Percentiles rank a stretch among this genome's conserved stretches.
phyloP scores from a whole-genome alignment of 495 filamentous ascomycete genomes.

The Aspergillus kassunensis region DNA sequence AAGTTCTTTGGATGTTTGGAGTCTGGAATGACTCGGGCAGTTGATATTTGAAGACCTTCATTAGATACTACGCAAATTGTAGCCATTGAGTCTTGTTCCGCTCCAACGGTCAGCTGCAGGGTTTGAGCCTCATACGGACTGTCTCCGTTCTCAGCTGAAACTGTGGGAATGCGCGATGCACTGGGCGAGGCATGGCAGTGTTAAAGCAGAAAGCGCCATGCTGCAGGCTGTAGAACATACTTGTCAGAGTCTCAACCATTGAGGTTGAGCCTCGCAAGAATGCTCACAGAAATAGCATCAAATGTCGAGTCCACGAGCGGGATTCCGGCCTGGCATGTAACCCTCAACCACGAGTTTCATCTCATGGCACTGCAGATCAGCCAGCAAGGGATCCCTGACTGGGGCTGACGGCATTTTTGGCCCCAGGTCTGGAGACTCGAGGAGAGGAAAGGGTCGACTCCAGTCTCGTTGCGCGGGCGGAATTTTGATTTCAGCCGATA shows the following conservation, averaged over 20 bases:
- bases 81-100: no score
- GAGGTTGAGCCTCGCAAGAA: background rate
- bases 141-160: conserved; percentile 2
- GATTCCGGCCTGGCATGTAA: conserved; percentile 5
- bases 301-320: conserved; percentile 3
- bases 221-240: background rate
- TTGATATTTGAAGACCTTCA: no score
- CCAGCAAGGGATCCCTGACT: background rate
- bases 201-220: conserved; percentile 1
- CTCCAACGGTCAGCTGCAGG: conserved; percentile 3
- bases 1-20: no score
- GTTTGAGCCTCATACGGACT: conserved; percentile 5
- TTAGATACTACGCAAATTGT: no score
- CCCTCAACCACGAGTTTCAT: conserved; percentile 13
- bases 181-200: background rate
- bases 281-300: conserved; percentile 9
- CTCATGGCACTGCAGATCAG: conserved; percentile 9
- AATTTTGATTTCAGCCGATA: no score
- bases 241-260: background rate
- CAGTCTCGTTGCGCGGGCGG: background rate
- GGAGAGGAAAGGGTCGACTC: background rate
- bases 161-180: background rate
- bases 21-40: no score
- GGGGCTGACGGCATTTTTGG: conserved; percentile 6
- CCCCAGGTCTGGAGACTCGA: conserved; percentile 1